Evolutionary conservation across 257 asterid species (phyloP).

Genomic region (Capsicum baccatum): DNA sequence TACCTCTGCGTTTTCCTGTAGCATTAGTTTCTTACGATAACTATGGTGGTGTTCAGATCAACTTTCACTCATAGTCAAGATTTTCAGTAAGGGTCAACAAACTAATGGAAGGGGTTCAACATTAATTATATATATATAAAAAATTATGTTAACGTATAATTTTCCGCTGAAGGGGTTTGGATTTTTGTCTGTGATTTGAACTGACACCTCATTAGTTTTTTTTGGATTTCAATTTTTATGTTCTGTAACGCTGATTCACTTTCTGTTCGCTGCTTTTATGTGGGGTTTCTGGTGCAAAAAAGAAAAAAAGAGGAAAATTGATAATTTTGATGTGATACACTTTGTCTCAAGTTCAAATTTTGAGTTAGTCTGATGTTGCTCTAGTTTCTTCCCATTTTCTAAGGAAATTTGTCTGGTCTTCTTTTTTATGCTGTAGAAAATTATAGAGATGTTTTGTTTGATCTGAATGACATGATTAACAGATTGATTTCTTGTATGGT

Average conservation of each 20-base stretch:
- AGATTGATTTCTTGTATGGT: neutral
- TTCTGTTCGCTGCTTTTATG: neutral
- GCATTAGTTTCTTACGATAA: neutral
- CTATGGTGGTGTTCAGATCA: too few species aligned
- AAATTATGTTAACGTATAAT: too few species aligned
- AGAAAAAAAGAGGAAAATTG: accelerated
- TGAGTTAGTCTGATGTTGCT: neutral
- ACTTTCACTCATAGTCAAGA: too few species aligned
- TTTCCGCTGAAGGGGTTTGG: too few species aligned
- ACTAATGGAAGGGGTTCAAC: too few species aligned
- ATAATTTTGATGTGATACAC: neutral
- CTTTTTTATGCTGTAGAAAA: neutral
- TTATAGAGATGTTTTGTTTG: neutral
- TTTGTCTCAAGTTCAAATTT: neutral
- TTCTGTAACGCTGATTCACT: neutral
- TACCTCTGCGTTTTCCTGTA: neutral
- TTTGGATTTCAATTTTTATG: neutral
- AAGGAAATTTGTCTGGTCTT: neutral
- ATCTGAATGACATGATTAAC: neutral
- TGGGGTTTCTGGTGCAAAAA: neutral
- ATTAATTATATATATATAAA: too few species aligned
- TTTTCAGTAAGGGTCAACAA: too few species aligned
- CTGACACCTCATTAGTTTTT: too few species aligned
- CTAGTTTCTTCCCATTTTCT: neutral
- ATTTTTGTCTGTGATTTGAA: too few species aligned